phyloP scores from a whole-genome alignment of 306 rosid genomes.

The Urtica urens region DNA sequence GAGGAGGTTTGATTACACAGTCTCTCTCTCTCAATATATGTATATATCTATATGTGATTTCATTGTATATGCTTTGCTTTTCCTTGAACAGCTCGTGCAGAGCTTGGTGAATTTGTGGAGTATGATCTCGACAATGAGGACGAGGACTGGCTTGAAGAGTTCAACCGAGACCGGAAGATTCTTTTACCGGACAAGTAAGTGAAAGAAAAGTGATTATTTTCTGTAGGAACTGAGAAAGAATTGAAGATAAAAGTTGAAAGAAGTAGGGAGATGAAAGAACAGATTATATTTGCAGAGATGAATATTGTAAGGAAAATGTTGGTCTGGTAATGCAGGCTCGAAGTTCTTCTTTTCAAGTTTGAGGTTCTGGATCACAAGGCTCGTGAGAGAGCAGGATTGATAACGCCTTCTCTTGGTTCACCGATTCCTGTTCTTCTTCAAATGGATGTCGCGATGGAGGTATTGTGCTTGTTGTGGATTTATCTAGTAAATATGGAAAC shows the following conservation, averaged over 20 bases:
- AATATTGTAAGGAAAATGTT: not conserved
- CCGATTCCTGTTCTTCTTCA: conserved; percentile 73
- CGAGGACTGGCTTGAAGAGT: conserved; percentile 81
- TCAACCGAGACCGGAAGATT: conserved; percentile 47
- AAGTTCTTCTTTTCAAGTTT: conserved; percentile 74
- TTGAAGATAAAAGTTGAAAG: no score
- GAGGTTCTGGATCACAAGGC: conserved; percentile 97
- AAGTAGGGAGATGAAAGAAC: no score
- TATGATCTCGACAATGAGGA: conserved; percentile 92
- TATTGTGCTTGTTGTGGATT: conserved; percentile 8
- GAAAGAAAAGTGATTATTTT: not conserved
- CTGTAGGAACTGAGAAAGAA: no score
- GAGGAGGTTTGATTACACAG: conserved; percentile 51
- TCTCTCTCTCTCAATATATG: not conserved
- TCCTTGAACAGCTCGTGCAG: conserved; percentile 58
- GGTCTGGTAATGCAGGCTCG: conserved; percentile 67
- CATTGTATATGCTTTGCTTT: not conserved
- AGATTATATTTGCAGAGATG: no score
- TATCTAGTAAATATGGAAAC: no score
- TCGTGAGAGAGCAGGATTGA: conserved; percentile 90
- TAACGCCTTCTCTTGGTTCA: conserved; percentile 79
- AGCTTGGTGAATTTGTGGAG: conserved; percentile 95
- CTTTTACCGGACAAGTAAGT: conserved; percentile 60
- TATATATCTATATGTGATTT: not conserved
- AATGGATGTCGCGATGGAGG: conserved; percentile 79